phyloP scores from a whole-genome alignment of 805 yeast genomes.

The Candida boidinii region DNA sequence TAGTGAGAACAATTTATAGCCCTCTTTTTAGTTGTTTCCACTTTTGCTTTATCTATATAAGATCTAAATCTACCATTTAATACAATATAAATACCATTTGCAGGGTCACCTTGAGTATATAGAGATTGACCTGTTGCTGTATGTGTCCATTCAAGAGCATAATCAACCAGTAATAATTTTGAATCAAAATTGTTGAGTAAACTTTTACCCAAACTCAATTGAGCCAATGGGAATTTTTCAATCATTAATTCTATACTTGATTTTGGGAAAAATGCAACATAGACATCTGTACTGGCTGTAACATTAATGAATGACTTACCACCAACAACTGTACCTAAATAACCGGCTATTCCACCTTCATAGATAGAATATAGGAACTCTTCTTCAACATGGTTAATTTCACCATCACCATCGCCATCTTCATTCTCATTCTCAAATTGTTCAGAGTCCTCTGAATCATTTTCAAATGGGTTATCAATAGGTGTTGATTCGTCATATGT shows the following conservation, averaged over 20 bases:
- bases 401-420: no score
- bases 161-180: conserved; percentile 68
- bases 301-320: conserved; percentile 70
- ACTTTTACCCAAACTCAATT: conserved; percentile 68
- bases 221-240: conserved; percentile 70
- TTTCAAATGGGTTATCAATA: conserved; percentile 1
- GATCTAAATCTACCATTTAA: conserved; percentile 83
- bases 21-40: neutral
- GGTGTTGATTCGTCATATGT: conserved; percentile 7
- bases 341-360: conserved; percentile 84
- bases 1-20: conserved; percentile 4
- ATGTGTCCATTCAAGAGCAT: conserved; percentile 93
- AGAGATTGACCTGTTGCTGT: conserved; percentile 77
- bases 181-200: conserved; percentile 60
- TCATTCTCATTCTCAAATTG: no score
- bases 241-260: conserved; percentile 53
- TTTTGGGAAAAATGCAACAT: conserved; percentile 66
- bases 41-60: conserved; percentile 21
- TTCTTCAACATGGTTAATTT: conserved; percentile 21
- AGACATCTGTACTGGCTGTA: conserved; percentile 49
- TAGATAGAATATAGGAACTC: conserved; percentile 48
- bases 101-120: conserved; percentile 74
- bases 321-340: conserved; percentile 72
- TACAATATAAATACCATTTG: conserved; percentile 86
- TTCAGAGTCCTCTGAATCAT: conserved; percentile 1